Base-by-base conservation (phyloP, 2,329 filamentous ascomycete species). In the Colletotrichum sp. region DNA sequence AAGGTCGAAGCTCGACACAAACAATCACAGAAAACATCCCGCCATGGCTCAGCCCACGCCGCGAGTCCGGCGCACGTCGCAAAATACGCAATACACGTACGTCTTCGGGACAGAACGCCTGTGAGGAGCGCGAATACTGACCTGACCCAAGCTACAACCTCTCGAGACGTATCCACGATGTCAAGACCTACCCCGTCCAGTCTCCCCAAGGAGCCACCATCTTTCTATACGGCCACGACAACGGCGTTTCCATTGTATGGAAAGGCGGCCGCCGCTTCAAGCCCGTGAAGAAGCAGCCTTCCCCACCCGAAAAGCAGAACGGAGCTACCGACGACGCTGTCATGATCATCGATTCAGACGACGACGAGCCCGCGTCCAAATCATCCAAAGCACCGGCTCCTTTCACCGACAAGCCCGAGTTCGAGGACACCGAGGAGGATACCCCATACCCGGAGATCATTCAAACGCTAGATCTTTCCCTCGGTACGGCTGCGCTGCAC, bases 271-370 rank as follows among this genome's bases (percentile, higher is more conserved):
- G 88, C 67, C 86, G 87, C n/a, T 90, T 94, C 79, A 93, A 92
- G 80, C 77, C 85, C 3, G 78, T 83, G 2, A 83, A 85, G 49
- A 86, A 87, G 68, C 79, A 81, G 18, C 77, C 79, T 3, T 75
- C 80, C 18, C 78, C 80, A 63, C 76, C 80, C 74, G 84, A 85
- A 74, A 91, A 90, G 78, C 86, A 87, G 63, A 93, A 92, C 78
- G 91, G 91, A 15, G 79, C 84, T 0, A 80, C 82, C 5, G 87
- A 89, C 21, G 90, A 92, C 80, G 85, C 88, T 6, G 87, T 93
- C 32, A 92, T 93, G 89, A 87, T 92, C 18, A 88, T 93, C 70
- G 92, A 93, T 79, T 93, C 90, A 2, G 92, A 93, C 78, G 90
- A 92, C 9, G 91, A 93, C 34, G 87, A 88, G 32, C 80, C 84